Conservation (phyloP, 2,329 filamentous ascomycete genomes). For the Colletotrichum somersetense region DNA sequence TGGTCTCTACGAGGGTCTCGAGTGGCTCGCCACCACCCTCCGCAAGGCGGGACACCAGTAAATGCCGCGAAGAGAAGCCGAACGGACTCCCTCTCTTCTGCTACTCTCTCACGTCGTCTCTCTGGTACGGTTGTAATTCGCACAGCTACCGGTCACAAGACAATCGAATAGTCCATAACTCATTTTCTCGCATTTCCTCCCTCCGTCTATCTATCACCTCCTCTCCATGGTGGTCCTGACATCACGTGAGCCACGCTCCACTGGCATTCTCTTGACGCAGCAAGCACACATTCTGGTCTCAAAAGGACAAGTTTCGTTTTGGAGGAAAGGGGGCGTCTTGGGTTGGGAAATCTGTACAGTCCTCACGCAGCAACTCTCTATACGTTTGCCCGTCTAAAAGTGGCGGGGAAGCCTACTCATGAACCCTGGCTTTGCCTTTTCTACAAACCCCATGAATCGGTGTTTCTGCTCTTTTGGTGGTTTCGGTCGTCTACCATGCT, state of each 20-base stretch:
- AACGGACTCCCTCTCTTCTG: conserved; percentile 50
- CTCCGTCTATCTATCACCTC: conserved; percentile 37
- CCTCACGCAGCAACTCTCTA: conserved; percentile 41
- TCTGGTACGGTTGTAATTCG: conserved; percentile 70
- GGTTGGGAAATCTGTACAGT: conserved; percentile 53
- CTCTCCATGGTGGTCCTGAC: conserved; percentile 42
- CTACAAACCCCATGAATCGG: conserved; percentile 36
- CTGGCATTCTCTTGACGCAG: conserved; percentile 41
- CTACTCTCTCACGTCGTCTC: conserved; percentile 58
- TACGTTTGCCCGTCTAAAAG: conserved; percentile 39
- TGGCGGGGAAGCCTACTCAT: conserved; percentile 38
- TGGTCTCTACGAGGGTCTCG: conserved; percentile 99
- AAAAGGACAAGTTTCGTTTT: conserved; percentile 49
- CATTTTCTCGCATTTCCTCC: conserved; percentile 47
- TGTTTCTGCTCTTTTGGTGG: conserved; percentile 36
- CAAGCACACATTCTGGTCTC: conserved; percentile 42
- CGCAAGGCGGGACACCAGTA: conserved; percentile 79
- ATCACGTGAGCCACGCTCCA: conserved; percentile 41
- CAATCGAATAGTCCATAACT: conserved; percentile 68
- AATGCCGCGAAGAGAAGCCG: conserved; percentile 52
- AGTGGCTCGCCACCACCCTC: conserved; percentile 88
- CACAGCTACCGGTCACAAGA: conserved; percentile 65
- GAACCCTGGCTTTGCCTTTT: conserved; percentile 40
- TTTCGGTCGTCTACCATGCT: conserved; percentile 14
- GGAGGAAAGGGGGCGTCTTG: conserved; percentile 50